phyloP scores from a whole-genome alignment of 164 flowering plant species.

The Stephania yunnanensis region DNA sequence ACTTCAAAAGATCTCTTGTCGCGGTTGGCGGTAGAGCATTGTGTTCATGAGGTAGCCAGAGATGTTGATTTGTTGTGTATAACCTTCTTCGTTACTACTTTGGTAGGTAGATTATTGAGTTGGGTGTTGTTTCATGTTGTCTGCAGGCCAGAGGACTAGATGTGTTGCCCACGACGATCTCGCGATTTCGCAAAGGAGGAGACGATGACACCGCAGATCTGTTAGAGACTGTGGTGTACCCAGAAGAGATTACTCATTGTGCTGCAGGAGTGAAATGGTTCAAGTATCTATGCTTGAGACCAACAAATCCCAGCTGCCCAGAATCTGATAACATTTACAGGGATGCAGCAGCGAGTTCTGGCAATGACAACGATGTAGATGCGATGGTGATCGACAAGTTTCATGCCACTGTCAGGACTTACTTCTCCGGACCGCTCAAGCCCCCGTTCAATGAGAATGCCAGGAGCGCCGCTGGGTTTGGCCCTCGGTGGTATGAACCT shows the following conservation, averaged over 20 bases:
- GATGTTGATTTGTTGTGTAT: too few species aligned
- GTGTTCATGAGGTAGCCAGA: conserved; percentile 79
- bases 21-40: conserved; percentile 84
- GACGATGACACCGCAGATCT: conserved; percentile 75
- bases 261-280: conserved; percentile 98
- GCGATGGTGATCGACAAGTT: conserved; percentile 54
- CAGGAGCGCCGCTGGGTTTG: conserved; percentile 87
- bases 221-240: conserved; percentile 75
- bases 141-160: conserved; percentile 86
- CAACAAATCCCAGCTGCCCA: conserved; percentile 12
- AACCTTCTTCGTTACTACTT: too few species aligned
- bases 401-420: conserved; percentile 53
- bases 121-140: neutral
- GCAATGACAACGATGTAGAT: conserved; percentile 33
- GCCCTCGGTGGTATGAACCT: conserved; percentile 85
- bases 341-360: neutral
- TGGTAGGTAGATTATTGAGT: neutral
- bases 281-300: conserved; percentile 60
- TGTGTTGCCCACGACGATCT: conserved; percentile 85
- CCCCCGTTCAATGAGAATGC: conserved; percentile 87
- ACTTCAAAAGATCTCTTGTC: conserved; percentile 66
- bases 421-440: conserved; percentile 84
- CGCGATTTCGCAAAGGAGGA: conserved; percentile 83
- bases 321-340: neutral
- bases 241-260: conserved; percentile 90